Evolutionary conservation across 2,329 filamentous ascomycete species (phyloP), one percentile per base, ranked within the genome.

Genomic region (Fusarium bulbicola): DNA sequence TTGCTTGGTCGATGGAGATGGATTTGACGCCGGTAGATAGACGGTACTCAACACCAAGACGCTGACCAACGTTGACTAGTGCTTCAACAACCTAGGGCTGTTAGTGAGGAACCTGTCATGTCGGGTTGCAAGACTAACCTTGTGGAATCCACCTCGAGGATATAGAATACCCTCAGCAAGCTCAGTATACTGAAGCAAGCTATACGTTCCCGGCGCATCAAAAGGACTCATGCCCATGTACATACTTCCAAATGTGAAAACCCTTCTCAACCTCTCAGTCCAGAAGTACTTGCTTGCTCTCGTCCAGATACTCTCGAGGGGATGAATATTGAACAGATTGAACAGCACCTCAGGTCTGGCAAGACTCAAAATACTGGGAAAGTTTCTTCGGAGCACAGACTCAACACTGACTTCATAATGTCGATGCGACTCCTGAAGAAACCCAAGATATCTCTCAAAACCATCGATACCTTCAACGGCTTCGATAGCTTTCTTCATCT

Each of bases 211-310:
- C 0, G 92, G 92, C 0, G 92, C 92, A 77, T 93, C 91, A 78
- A 92, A 94, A 0, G 92, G 92, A 61, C 87, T 91, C 92, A 94
- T 94, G 1, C 92, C 92, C 90, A 94, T 92, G 77, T 95, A 94
- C 92, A 94, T 95, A 75, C 91, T 93, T 28, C 89, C 92, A 80
- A 94, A 94, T 0, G 92, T 94, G 73, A 94, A 94, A 0, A 92
- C 92, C 32, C 92, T 83, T 68, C 92, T 84, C 76, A 94, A 78
- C 64, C 92, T 84, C 77, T 94, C 92, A 0, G 90, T 91, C 84
- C 85, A 87, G 80, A 94, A 94, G 76, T 94, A 94, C 68, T 86
- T 86, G 32, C 87, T 84, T 7, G 91, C 90, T 34, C 92, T 83
- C 12, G 84, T 84, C 84, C 91, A 94, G 21, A 93, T 92, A 74